Base-by-base conservation (phyloP, 495 filamentous ascomycete species). In the Peziza echinospora region DNA sequence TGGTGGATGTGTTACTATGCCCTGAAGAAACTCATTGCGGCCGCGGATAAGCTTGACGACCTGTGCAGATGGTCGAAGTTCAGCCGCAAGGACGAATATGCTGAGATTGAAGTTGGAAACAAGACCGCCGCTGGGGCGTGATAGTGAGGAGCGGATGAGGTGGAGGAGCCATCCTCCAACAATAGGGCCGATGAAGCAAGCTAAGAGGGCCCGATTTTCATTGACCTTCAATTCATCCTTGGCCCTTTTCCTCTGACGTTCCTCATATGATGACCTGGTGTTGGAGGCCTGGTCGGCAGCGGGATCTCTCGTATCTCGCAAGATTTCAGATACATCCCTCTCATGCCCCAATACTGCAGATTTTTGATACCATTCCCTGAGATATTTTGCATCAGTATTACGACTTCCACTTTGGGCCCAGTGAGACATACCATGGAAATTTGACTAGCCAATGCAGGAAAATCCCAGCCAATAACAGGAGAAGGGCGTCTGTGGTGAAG, bases 361-460 rank as follows among this genome's bases (percentile, higher is more conserved):
- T 0, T 80, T 73, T 46, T 78, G 71, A 63, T 94, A 94, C 86
- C 86, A 94, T 47, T 84, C 75, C 81, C 82, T 86, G 34, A 34
- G 8, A 34, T 34, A 34, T 34, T 34, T 8, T 34, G 8, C 8
- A n/a, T 34, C 26, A n/a, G 26, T 34, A n/a, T n/a, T n/a, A n/a
- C n/a, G n/a, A n/a, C n/a, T n/a, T n/a, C n/a, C n/a, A 6, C n/a
- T 7, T 5, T 2, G 21, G 5, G 11, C 21, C 13, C n/a, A 21
- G 23, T 19, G 10, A 13, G 5, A 55, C 62, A 56, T 65, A 84
- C 87, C 89, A 97, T 54, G 89, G 91, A 47, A 85, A 63, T 47
- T 82, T 77, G 5, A 94, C 77, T 17, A 82, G 84, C 87, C 85
- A 94, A 60, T 96, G 87, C 45, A 97, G 66, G 53, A 96, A 93